Evolutionary conservation across 2,329 filamentous ascomycete species (phyloP).

Genomic region (Dryadomyces sulphureus): DNA sequence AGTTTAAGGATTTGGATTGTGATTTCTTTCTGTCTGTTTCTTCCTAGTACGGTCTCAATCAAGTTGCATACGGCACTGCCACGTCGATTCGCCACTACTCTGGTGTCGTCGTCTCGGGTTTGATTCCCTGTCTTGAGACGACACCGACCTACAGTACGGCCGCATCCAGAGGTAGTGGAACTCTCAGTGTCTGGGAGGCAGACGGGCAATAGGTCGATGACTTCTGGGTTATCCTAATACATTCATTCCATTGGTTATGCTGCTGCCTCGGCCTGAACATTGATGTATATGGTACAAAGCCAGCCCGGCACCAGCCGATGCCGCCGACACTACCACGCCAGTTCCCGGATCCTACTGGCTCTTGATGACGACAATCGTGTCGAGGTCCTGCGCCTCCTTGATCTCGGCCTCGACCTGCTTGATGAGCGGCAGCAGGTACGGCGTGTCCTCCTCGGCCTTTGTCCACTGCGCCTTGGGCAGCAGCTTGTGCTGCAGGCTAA

Average conservation of each 20-base stretch:
- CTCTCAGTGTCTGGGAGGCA: background rate
- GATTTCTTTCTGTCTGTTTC: background rate
- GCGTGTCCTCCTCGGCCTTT: conserved; percentile 39
- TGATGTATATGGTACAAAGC: conserved; percentile 3
- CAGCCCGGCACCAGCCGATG: background rate
- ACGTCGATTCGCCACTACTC: background rate
- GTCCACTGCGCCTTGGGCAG: conserved; percentile 48
- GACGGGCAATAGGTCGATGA: no score
- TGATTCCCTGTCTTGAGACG: no score
- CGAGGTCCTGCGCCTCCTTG: conserved; percentile 36
- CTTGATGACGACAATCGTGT: conserved; percentile 34
- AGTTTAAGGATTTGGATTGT: conserved; percentile 7
- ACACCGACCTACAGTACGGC: no score
- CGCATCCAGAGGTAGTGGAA: background rate
- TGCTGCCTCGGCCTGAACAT: no score
- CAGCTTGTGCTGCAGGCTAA: conserved; percentile 47
- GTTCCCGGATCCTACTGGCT: conserved; percentile 22
- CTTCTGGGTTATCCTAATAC: conserved; percentile 2
- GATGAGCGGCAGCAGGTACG: conserved; percentile 40
- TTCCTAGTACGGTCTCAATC: background rate
- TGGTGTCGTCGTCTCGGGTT: background rate
- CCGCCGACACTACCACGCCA: background rate
- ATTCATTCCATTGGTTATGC: background rate
- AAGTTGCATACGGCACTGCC: background rate
- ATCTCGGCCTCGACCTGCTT: conserved; percentile 31